Percentiles rank a stretch among this genome's conserved stretches.
Conservation (phyloP, 2,329 filamentous ascomycete species). For the Ophiocordyceps camponoti-saundersi region DNA sequence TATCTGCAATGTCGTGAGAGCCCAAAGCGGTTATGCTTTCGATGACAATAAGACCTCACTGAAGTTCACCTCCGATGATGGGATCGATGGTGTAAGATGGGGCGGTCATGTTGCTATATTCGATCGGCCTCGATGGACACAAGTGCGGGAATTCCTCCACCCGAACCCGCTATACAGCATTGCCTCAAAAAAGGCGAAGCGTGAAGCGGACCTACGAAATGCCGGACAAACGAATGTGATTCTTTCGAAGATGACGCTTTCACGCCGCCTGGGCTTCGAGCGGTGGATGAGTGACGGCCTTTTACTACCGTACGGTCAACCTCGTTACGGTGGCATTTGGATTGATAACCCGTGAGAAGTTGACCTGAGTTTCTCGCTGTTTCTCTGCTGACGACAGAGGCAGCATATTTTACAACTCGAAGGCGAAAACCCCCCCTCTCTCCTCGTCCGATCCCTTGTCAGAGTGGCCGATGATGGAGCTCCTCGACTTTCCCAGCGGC, state of each 20-base stretch:
- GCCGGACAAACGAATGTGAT: background rate
- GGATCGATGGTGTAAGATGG: too few relatives aligned
- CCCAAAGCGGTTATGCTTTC: background rate
- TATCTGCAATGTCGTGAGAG: slow-evolving; percentile 3
- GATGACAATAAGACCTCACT: background rate
- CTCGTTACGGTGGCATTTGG: slow-evolving; percentile 3
- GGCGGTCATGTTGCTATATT: too few relatives aligned
- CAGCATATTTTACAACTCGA: slow-evolving; percentile 6
- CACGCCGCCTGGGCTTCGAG: slow-evolving; percentile 4
- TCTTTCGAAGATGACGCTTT: slow-evolving; percentile 5
- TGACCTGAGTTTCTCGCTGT: background rate
- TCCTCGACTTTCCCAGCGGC: slow-evolving; percentile 6
- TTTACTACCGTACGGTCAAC: slow-evolving; percentile 8
- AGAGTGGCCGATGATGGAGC: slow-evolving; percentile 12
- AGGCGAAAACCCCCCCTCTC: background rate
- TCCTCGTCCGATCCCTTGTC: slow-evolving; percentile 8
- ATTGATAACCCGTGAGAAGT: slow-evolving; percentile 8
- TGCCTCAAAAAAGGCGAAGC: background rate
- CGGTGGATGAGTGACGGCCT: slow-evolving; percentile 9
- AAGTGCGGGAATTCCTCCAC: too few relatives aligned
- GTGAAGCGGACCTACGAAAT: too few relatives aligned
- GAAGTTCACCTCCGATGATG: background rate
- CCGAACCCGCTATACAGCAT: too few relatives aligned
- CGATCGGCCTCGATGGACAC: too few relatives aligned
- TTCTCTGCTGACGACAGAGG: background rate